Conservation (phyloP, 148 eudicot species). For the Fagopyrum homotropicum region DNA sequence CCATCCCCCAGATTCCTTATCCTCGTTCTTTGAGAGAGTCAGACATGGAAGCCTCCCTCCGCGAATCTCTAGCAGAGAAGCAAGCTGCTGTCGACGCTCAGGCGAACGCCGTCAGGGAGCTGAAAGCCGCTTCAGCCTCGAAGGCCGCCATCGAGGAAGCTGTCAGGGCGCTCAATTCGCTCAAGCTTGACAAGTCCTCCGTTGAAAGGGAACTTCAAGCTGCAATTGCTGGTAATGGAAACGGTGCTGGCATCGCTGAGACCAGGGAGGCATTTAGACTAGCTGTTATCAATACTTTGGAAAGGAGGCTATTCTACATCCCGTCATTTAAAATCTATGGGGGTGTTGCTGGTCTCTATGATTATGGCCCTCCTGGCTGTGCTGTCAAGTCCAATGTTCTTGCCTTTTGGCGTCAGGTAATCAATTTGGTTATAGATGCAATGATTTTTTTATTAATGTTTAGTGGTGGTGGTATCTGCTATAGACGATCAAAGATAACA, state of each 20-base stretch:
- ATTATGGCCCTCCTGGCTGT: slow-evolving; percentile 94
- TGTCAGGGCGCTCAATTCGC: slow-evolving; percentile 26
- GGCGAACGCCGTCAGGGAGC: slow-evolving; percentile 29
- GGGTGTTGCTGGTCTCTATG: slow-evolving; percentile 89
- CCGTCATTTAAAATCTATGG: slow-evolving; percentile 90
- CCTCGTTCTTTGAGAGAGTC: neutral
- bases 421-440: neutral
- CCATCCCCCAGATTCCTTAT: neutral
- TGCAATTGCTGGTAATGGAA: slow-evolving; percentile 17
- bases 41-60: slow-evolving; percentile 28
- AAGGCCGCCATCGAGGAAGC: slow-evolving; percentile 36
- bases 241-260: slow-evolving; percentile 17
- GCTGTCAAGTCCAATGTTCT: slow-evolving; percentile 91
- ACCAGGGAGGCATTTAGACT: slow-evolving; percentile 58
- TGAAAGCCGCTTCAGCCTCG: slow-evolving; percentile 30
- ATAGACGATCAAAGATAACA: neutral
- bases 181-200: slow-evolving; percentile 33
- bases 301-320: slow-evolving; percentile 69
- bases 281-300: slow-evolving; percentile 68
- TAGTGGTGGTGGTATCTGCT: neutral
- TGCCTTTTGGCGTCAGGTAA: slow-evolving; percentile 92
- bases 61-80: slow-evolving; percentile 28
- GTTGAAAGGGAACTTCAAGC: slow-evolving; percentile 24
- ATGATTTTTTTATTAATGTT: neutral
- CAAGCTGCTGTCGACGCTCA: slow-evolving; percentile 40